Evolutionary conservation across 805 yeast genomes (phyloP).

Genomic region (Peterozyma toletana): DNA sequence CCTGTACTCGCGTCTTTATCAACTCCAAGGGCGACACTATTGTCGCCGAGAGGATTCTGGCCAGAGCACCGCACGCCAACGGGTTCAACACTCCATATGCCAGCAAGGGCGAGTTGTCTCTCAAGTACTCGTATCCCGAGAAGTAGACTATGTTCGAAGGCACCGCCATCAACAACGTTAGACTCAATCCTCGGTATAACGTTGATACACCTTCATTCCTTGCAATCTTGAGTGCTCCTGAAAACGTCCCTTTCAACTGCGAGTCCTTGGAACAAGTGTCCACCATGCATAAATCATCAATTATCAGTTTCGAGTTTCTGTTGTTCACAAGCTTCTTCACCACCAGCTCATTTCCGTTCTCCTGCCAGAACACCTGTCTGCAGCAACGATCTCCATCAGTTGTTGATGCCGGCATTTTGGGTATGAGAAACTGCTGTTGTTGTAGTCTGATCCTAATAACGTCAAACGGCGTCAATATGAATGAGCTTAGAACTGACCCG

Average conservation of each 20-base stretch:
- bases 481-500: slow-evolving; percentile 67
- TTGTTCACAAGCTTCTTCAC: background rate
- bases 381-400: slow-evolving; percentile 24
- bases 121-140: slow-evolving; percentile 82
- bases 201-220: slow-evolving; percentile 68
- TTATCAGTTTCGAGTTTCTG: background rate
- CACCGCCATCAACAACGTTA: slow-evolving; percentile 80
- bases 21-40: slow-evolving; percentile 84
- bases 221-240: slow-evolving; percentile 63
- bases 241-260: slow-evolving; percentile 59
- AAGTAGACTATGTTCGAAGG: slow-evolving; percentile 93
- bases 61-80: slow-evolving; percentile 75
- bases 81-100: slow-evolving; percentile 50
- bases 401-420: slow-evolving; percentile 25
- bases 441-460: slow-evolving; percentile 72
- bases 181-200: slow-evolving; percentile 82
- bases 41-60: slow-evolving; percentile 79
- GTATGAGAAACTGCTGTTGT: slow-evolving; percentile 54
- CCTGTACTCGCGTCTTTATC: slow-evolving; percentile 81
- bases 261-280: slow-evolving; percentile 32
- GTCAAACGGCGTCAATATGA: slow-evolving; percentile 75
- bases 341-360: background rate
- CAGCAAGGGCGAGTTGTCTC: slow-evolving; percentile 63
- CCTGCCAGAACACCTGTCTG: slow-evolving; percentile 25
- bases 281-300: slow-evolving; percentile 27